These are phyloP conservation scores for Pseudohalonectria lignicola DNA, from an alignment of 2,329 filamentous ascomycete genomes.

Conservation along the genomic window DNA sequence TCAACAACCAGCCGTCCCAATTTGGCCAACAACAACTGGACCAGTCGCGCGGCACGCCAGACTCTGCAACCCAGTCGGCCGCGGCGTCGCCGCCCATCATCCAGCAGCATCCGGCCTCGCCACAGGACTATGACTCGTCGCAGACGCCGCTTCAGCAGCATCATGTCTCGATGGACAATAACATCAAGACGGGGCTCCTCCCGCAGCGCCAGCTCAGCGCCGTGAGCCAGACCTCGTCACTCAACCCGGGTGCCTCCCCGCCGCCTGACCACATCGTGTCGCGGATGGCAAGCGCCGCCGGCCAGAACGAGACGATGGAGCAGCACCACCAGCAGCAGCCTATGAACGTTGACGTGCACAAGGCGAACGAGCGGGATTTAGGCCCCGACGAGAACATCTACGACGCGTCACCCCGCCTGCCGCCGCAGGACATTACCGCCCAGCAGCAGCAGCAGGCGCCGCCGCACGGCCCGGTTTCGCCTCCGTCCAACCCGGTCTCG, in stretches of 20 bases:
- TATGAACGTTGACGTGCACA: slow-evolving; percentile 4
- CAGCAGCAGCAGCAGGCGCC: not conserved
- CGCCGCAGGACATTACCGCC: not conserved
- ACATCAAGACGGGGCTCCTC: slow-evolving; percentile 6
- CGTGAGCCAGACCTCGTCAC: slow-evolving; percentile 15
- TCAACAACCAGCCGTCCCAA: too few relatives aligned
- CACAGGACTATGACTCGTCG: too few relatives aligned
- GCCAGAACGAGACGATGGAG: not conserved
- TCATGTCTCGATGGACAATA: not conserved
- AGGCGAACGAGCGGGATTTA: slow-evolving; percentile 8
- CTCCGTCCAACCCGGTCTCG: not conserved
- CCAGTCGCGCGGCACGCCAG: too few relatives aligned
- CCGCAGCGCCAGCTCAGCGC: slow-evolving; percentile 15
- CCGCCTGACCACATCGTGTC: not conserved
- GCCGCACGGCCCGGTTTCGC: not conserved
- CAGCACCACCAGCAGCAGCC: slow-evolving; percentile 1
- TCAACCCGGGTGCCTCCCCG: slow-evolving; percentile 5
- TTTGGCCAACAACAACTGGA: too few relatives aligned
- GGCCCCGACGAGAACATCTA: slow-evolving; percentile 20
- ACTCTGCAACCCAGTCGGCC: too few relatives aligned
- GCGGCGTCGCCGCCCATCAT: too few relatives aligned
- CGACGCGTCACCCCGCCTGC: slow-evolving; percentile 10
- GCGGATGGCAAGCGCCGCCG: slow-evolving; percentile 1
- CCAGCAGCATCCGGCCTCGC: too few relatives aligned
- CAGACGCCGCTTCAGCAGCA: not conserved